phyloP scores from a whole-genome alignment of 805 yeast genomes.

The Candida wancherniae region DNA sequence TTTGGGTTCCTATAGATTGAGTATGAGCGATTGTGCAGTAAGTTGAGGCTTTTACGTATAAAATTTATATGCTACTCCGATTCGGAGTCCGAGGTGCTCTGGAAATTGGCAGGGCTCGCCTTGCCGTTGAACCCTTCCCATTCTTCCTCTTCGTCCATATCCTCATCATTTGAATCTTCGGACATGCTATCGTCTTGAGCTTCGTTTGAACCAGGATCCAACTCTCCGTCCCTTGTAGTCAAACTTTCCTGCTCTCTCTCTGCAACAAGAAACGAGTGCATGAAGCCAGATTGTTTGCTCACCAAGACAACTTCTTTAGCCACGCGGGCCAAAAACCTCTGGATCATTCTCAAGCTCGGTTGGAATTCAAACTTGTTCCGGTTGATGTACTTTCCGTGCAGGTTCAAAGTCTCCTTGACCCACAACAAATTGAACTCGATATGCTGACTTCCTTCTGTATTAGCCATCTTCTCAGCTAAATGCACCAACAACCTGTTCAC shows the following conservation, averaged over 20 bases:
- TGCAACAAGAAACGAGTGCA: slow-evolving; percentile 46
- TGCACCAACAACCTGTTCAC: slow-evolving; percentile 62
- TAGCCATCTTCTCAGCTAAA: slow-evolving; percentile 55
- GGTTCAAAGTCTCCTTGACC: slow-evolving; percentile 63
- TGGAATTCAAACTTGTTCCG: slow-evolving; percentile 58
- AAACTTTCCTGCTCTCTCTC: slow-evolving; percentile 4
- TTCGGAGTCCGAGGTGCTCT: slow-evolving; percentile 12
- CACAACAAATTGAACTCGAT: slow-evolving; percentile 80
- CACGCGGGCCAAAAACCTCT: slow-evolving; percentile 65
- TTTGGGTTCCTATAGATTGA: too few species aligned
- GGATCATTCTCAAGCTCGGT: slow-evolving; percentile 62
- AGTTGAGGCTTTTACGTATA: too few species aligned
- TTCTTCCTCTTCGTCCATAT: slow-evolving; percentile 8
- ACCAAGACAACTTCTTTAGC: slow-evolving; percentile 67
- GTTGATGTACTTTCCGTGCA: slow-evolving; percentile 75
- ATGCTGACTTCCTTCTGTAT: slow-evolving; percentile 61
- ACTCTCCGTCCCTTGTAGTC: slow-evolving; percentile 1
- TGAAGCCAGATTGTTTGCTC: slow-evolving; percentile 50
- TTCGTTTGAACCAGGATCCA: slow-evolving; percentile 1
- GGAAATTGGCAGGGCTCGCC: slow-evolving; percentile 6
- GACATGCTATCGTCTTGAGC: slow-evolving; percentile 8
- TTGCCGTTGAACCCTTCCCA: slow-evolving; percentile 15
- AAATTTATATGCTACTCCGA: slow-evolving; percentile 9
- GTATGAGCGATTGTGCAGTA: too few species aligned
- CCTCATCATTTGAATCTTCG: slow-evolving; percentile 7